Evolutionary conservation across 148 eudicot genomes (phyloP), one percentile per base, ranked within the genome.

Genomic region (Nepenthes gracilis): DNA sequence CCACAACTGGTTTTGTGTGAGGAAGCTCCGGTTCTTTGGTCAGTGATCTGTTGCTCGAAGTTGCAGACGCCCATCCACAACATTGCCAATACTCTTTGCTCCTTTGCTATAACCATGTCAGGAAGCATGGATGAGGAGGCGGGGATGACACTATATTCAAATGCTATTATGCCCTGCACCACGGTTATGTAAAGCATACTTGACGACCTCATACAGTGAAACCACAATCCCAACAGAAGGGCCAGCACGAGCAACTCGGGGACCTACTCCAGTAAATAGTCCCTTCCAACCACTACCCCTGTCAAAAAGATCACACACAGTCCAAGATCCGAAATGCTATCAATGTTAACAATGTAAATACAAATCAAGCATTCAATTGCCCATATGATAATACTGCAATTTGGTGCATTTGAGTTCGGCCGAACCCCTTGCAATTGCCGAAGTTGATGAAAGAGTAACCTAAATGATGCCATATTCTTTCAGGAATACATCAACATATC

Each of bases 211-310:
- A 51, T 92, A 92, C 47, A 84, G 84, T 7, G 98, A 82, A 69
- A 92, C 87, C 15, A 92, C 96, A 52, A 92, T 92, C 36, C 88
- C 98, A 53, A 85, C 91, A 1, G 98, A 92, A 23, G 98, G 96
- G 34, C 98, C 98, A 8, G 98, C 94, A 58, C 96, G 94, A 45
- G 75, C 91, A 54, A 92, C 91, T 23, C 98, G 83, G 38, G 96
- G 98, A 38, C 84, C 79, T 6, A 80, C 77, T 37, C 98, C 98
- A 13, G 85, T 72, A 64, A 92, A 92, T 5, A 88, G 68, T 43
- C 96, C 98, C 76, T 66, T 88, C 65, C 80, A 69, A 2, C 96
- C 91, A 69, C 96, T 94, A 80, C 84, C 94, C 76, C 98, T 92
- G 86, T 65, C 35, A 23, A 43, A 8, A 58, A 2, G 9, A 58